Base-by-base conservation (phyloP, 148 eudicot genomes). In the Persicaria tinctoria region DNA sequence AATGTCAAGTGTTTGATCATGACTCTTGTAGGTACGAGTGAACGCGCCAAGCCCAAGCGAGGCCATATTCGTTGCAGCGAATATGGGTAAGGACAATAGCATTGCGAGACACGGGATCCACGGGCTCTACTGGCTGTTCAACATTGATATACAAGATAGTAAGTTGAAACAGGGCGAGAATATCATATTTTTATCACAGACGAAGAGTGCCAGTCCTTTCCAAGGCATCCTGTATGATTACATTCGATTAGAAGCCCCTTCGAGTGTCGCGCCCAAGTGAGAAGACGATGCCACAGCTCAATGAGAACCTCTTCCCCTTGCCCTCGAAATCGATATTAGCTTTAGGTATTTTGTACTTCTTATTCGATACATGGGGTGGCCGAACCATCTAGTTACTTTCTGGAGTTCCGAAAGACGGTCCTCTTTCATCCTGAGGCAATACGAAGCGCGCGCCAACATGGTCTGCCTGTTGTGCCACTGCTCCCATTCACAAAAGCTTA, bases 31-130 rank as follows among this genome's bases (percentile, higher is more conserved):
- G 90, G 87, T 89, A 66, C 85, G 89, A 14, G 17, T 87, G n/a
- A 89, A 89, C 74, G 64, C 84, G 60, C 78, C 73, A 59, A 74
- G 73, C 11, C 74, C 79, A 75, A 77, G 68, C 55, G 75, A 74
- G 32, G 86, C 89, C 8, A 75, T 84, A 46, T 85, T 87, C 68
- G 54, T 86, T 41, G 84, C 80, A 3, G 88, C 86, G 74, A 23
- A 62, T 51, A 89, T 89, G 62, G 93, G 93, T 3, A 51, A 69
- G 13, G 90, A 89, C 80, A 89, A 89, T 63, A 81, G 89, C 0
- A 49, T 89, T 48, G 90, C 93, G 46, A 82, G 93, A 72, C 93
- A 89, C 66, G 94, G 94, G 6, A 85, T 86, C 44, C 94, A 86
- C 66, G 91, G 94, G 1, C 73, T 87, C 16, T 90, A 90, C 55